Percentiles rank a stretch among this genome's conserved stretches.
phyloP scores from a whole-genome alignment of 208 protist species.

The Herpetomonas samuelpessoai region DNA sequence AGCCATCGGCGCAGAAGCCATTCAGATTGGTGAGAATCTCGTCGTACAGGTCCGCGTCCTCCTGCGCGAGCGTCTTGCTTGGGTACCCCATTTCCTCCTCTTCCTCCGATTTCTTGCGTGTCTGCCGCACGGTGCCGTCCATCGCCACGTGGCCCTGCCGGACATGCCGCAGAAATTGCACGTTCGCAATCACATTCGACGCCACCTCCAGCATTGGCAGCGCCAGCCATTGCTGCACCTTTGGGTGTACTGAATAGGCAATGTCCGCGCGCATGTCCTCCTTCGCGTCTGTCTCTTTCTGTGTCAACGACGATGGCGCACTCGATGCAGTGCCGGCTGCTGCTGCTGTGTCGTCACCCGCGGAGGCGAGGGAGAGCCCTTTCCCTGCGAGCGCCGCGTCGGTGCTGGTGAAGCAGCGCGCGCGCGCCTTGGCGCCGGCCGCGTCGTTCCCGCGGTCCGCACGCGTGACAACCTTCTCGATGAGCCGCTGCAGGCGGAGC shows the following conservation, averaged over 20 bases:
- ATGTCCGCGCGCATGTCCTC: constrained; percentile 9
- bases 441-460: background rate
- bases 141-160: constrained; percentile 26
- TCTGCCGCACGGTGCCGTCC: background rate
- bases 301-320: constrained; percentile 5
- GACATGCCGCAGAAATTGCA: constrained; percentile 42
- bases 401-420: background rate
- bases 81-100: constrained; percentile 20
- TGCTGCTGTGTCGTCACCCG: background rate
- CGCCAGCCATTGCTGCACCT: constrained; percentile 27
- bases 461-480: background rate
- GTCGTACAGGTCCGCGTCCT: constrained; percentile 38
- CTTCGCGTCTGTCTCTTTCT: constrained; percentile 2
- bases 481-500: background rate
- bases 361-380: background rate
- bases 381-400: background rate
- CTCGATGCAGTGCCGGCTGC: constrained; percentile 3
- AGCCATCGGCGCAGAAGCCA: constrained; percentile 33
- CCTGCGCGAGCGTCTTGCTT: constrained; percentile 17
- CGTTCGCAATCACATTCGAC: constrained; percentile 60
- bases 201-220: constrained; percentile 35
- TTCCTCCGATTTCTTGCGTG: background rate
- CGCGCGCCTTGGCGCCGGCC: background rate
- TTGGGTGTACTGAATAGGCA: background rate
- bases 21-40: constrained; percentile 47